These are phyloP conservation scores for Penicillium sp. DNA, from an alignment of 2,329 filamentous ascomycete species.

Conservation along the genomic window DNA sequence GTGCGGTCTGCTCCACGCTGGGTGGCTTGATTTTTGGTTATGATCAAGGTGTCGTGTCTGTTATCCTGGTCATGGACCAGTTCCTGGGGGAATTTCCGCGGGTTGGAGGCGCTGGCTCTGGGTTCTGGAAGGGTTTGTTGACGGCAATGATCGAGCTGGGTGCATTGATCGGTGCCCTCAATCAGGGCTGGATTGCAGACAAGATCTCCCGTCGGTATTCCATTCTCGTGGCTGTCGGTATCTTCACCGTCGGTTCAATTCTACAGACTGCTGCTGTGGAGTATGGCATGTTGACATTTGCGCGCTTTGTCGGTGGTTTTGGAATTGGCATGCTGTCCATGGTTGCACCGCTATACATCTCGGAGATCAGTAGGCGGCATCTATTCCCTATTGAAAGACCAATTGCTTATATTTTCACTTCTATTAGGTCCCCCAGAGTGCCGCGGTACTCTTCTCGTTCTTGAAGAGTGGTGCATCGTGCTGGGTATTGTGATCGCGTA, in stretches of 20 bases:
- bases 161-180: conserved; percentile 46
- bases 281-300: conserved; percentile 51
- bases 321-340: conserved; percentile 51
- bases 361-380: conserved; percentile 42
- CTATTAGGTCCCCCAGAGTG: conserved; percentile 42
- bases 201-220: conserved; percentile 51
- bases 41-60: conserved; percentile 44
- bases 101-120: conserved; percentile 38
- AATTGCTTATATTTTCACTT: not conserved
- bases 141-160: conserved; percentile 55
- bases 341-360: conserved; percentile 52
- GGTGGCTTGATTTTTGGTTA: conserved; percentile 51
- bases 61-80: conserved; percentile 52
- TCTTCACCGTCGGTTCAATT: conserved; percentile 51
- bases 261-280: conserved; percentile 50
- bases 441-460: conserved; percentile 44
- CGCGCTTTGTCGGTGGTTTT: conserved; percentile 49
- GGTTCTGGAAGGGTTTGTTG: conserved; percentile 45
- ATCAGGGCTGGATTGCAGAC: conserved; percentile 50
- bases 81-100: conserved; percentile 47
- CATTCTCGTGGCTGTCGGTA: conserved; percentile 49
- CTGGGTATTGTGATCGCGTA: conserved; percentile 41
- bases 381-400: not conserved
- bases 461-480: conserved; percentile 43
- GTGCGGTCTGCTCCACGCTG: conserved; percentile 49